Evolutionary conservation across 257 asterid genomes (phyloP), one percentile per base, ranked within the genome.

Genomic region (Galeopsis tetrahit): DNA sequence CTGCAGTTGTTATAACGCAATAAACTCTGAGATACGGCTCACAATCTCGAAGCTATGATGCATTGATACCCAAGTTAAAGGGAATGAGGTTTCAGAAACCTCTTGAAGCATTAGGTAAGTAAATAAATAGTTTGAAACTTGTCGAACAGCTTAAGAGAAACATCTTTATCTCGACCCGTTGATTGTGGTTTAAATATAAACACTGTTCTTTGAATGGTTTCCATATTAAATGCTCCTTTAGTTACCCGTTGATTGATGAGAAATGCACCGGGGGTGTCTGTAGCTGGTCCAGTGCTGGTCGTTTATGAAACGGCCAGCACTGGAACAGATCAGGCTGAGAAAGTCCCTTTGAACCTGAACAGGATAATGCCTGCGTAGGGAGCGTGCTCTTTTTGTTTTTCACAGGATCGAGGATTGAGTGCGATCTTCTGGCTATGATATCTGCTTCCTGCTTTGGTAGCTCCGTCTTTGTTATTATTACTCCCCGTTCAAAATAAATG

Each of bases 301-400:
- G 4, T 53, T 44, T 8, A 6, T 4, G 0, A 40, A 0, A 10
- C 4, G 68, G 88, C 86, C 78, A 49, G 74, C 63, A 71, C 79
- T 36, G 38, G 74, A 73, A 83, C 89, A 11, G 84, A 74, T 69
- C 90, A 72, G 97, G 91, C 98, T 92, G 96, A 92, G 96, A 92
- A 82, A 92, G 95, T 87, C 96, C 97, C 98, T 90, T 90, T 79
- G 97, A 78, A 92, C 97, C 97, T 92, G 96, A 92, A 83, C 96
- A 82, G 98, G 98, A 81, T 90, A 85, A 92, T 90, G 70, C 97
- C 97, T 92, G 98, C 98, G 96, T 84, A 90, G 96, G 98, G 97
- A 92, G 97, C 48, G 96, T 92, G 97, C 98, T 63, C 46, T 78
- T 73, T 80, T 80, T 76, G 61, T 70, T 84, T 73, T 87, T 86